Evolutionary conservation across 345 rosid genomes (phyloP).

Genomic region (Arabidopsis arenosa): DNA sequence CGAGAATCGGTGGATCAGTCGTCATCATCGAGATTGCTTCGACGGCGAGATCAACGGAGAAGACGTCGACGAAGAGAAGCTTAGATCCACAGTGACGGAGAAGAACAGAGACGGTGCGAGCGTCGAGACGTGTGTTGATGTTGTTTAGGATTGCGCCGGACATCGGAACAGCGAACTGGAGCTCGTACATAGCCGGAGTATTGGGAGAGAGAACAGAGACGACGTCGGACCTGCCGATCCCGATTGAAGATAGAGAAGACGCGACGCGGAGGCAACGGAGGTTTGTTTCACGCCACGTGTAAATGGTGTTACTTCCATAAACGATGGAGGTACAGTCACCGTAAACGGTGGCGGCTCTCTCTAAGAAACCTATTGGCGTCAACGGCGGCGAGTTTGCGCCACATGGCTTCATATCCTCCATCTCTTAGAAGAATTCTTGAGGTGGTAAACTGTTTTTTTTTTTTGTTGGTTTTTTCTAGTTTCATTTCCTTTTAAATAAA

Average conservation of each 20-base stretch:
- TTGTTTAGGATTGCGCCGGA: constrained; percentile 77
- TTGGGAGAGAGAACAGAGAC: constrained; percentile 79
- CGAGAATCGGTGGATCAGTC: constrained; percentile 52
- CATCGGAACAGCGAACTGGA: constrained; percentile 85
- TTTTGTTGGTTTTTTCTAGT: background rate
- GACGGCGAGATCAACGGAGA: constrained; percentile 49
- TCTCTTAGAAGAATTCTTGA: background rate
- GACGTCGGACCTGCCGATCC: constrained; percentile 59
- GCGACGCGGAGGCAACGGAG: constrained; percentile 69
- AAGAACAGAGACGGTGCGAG: constrained; percentile 68
- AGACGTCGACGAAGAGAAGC: constrained; percentile 69
- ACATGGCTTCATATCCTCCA: constrained; percentile 53
- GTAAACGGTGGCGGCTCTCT: constrained; percentile 65
- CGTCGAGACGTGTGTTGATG: constrained; percentile 88
- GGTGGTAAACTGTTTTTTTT: background rate
- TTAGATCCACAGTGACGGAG: constrained; percentile 72
- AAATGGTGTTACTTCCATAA: constrained; percentile 50
- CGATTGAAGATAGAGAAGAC: constrained; percentile 56
- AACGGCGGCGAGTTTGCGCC: constrained; percentile 58
- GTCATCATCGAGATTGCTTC: constrained; percentile 53
- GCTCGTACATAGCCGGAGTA: constrained; percentile 86
- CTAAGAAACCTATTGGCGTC: constrained; percentile 58
- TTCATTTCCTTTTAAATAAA: background rate
- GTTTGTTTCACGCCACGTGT: constrained; percentile 64
- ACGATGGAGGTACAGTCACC: constrained; percentile 61